Conservation (phyloP, 2,329 filamentous ascomycete genomes). For the Venturia oleaginea region DNA sequence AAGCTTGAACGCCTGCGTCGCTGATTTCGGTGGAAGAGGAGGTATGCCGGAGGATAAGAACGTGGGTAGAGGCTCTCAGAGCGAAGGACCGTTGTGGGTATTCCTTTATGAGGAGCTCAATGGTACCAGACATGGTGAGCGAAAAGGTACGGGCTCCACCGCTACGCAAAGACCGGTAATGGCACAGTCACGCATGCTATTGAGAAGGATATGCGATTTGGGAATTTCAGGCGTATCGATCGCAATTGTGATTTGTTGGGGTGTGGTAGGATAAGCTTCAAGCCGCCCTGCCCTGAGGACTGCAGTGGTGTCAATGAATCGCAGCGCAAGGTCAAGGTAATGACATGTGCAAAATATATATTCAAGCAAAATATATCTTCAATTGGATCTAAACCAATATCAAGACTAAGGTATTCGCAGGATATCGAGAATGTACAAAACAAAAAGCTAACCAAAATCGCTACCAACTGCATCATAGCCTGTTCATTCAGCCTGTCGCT, state of each 20-base stretch:
- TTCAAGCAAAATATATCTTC: neutral
- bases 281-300: neutral
- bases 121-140: constrained; percentile 39
- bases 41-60: constrained; percentile 67
- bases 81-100: constrained; percentile 81
- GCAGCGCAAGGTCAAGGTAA: neutral
- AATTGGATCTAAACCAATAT: neutral
- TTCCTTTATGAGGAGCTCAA: constrained; percentile 77
- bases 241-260: neutral
- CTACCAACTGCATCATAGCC: neutral
- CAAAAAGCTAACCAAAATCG: neutral
- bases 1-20: constrained; percentile 17
- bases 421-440: neutral
- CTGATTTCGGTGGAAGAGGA: constrained; percentile 22
- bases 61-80: constrained; percentile 68
- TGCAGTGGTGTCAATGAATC: neutral
- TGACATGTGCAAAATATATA: neutral
- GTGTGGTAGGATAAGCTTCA: neutral
- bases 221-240: neutral
- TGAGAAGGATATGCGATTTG: neutral
- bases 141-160: neutral
- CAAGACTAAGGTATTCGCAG: neutral
- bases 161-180: neutral
- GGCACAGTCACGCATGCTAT: neutral
- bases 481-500: neutral